These are phyloP conservation scores for Sistotremastrum niveocremeum DNA, from an alignment of 768 basidiomycete species.

Conservation along the genomic window DNA sequence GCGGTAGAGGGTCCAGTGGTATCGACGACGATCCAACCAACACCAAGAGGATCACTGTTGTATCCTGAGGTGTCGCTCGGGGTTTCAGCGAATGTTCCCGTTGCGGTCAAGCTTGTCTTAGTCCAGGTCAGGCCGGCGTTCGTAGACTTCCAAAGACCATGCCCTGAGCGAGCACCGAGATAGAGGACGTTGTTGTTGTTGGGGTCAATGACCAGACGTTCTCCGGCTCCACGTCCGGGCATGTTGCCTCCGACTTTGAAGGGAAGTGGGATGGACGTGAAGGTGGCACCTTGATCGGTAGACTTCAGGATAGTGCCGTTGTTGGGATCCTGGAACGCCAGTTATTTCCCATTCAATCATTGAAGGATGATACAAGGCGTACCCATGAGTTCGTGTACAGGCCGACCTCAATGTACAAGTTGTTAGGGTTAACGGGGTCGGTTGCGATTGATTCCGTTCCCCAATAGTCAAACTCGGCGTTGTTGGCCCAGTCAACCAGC, in stretches of 20 bases:
- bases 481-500: conserved; percentile 3
- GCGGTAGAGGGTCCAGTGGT: conserved; percentile 5
- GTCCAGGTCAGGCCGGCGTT: conserved; percentile 10
- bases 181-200: conserved; percentile 6
- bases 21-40: conserved; percentile 11
- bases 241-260: conserved; percentile 14
- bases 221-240: conserved; percentile 11
- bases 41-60: conserved; percentile 4
- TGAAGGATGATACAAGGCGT: too few species aligned
- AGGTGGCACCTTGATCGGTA: conserved; percentile 7
- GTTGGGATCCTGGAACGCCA: conserved; percentile 2
- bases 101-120: conserved; percentile 7
- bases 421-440: conserved; percentile 9
- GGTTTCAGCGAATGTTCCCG: conserved; percentile 6
- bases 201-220: conserved; percentile 1
- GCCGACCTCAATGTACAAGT: conserved; percentile 3
- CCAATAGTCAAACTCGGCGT: conserved; percentile 3
- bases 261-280: conserved; percentile 4
- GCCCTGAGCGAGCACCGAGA: conserved; percentile 12
- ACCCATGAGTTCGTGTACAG: conserved; percentile 11
- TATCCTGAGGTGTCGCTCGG: conserved; percentile 7
- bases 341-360: too few species aligned
- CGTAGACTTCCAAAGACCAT: conserved; percentile 12
- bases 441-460: not conserved
- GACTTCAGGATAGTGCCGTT: conserved; percentile 7